Percentiles rank a stretch among this genome's conserved stretches.
These are phyloP conservation scores for Whalleya microplaca DNA, from an alignment of 2,329 filamentous ascomycete species.

Conservation along the genomic window DNA sequence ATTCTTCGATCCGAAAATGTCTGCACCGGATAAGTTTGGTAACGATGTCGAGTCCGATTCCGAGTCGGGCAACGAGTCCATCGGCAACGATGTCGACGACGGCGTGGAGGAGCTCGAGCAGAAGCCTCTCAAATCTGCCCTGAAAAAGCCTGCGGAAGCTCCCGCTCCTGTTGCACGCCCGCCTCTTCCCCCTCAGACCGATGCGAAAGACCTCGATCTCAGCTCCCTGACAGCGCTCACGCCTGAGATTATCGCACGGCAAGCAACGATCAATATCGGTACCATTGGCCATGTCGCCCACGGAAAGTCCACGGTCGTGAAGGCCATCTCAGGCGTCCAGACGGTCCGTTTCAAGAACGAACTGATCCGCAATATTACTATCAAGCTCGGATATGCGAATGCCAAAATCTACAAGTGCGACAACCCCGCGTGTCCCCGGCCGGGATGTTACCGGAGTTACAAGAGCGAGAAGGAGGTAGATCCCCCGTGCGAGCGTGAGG, in stretches of 20 bases:
- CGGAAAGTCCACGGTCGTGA: conserved; percentile 98
- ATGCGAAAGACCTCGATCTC: conserved; percentile 87
- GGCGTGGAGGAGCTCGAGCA: conserved; percentile 61
- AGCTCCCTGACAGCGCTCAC: conserved; percentile 80
- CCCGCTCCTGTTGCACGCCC: conserved; percentile 58
- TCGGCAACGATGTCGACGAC: conserved; percentile 58
- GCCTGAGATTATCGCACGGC: conserved; percentile 94
- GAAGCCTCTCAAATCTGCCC: conserved; percentile 77
- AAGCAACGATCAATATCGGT: conserved; percentile 98
- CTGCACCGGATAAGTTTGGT: conserved; percentile 66
- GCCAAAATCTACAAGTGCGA: conserved; percentile 99
- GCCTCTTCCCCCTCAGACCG: conserved; percentile 80
- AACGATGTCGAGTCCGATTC: conserved; percentile 77
- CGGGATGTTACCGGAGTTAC: conserved; percentile 94
- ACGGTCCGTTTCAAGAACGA: conserved; percentile 99
- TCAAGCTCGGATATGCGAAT: conserved; percentile 99
- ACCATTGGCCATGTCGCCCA: conserved; percentile 99
- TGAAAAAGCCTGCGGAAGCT: conserved; percentile 75
- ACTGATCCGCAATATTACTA: conserved; percentile 97
- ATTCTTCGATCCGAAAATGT: conserved; percentile 43
- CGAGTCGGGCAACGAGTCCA: conserved; percentile 65
- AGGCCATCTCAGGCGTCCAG: conserved; percentile 98
- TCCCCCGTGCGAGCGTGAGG: conserved; percentile 91
- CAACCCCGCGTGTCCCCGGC: conserved; percentile 85
- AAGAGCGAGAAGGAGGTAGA: conserved; percentile 99